Percentiles rank a stretch among this genome's conserved stretches.
Conservation (phyloP, 2,329 filamentous ascomycete genomes). For the Arthrobotrys megalospora region DNA sequence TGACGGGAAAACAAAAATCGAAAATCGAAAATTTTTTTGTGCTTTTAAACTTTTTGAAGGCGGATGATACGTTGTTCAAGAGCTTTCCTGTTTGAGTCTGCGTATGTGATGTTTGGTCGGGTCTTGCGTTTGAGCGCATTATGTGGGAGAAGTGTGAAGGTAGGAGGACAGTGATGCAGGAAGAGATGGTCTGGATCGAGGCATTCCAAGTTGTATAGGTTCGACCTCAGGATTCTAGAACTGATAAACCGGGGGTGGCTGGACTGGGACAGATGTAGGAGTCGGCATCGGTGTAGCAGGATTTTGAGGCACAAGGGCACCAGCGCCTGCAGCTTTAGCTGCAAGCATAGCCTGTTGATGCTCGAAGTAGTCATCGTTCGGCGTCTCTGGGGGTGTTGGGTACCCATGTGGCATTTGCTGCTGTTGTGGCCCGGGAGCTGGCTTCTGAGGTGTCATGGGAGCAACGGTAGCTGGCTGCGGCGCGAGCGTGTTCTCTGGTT, state of each 20-base stretch:
- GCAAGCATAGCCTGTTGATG: conserved; percentile 58
- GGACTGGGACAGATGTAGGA: conserved; percentile 60
- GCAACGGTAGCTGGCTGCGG: conserved; percentile 71
- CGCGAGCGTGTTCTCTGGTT: conserved; percentile 69
- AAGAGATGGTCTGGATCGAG: not conserved
- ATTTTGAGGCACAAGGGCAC: conserved; percentile 61
- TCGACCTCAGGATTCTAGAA: conserved; percentile 18
- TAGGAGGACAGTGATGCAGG: not conserved
- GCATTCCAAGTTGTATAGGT: conserved; percentile 4
- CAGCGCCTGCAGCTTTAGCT: conserved; percentile 65
- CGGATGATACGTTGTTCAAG: conserved; percentile 8
- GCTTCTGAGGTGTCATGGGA: conserved; percentile 85
- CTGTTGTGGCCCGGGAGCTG: conserved; percentile 67
- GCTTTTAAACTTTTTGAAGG: conserved; percentile 58
- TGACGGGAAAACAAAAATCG: conserved; percentile 48
- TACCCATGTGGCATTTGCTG: conserved; percentile 79
- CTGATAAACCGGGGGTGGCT: conserved; percentile 39
- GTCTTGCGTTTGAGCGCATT: not conserved
- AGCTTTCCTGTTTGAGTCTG: conserved; percentile 36
- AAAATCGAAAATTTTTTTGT: conserved; percentile 59
- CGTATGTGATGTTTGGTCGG: conserved; percentile 25
- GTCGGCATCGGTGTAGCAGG: conserved; percentile 62
- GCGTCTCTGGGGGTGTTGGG: conserved; percentile 87
- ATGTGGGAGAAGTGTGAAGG: not conserved
- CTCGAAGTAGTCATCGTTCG: conserved; percentile 75